Conservation (phyloP, 805 yeast genomes). For the Allodekkera sacchari region DNA sequence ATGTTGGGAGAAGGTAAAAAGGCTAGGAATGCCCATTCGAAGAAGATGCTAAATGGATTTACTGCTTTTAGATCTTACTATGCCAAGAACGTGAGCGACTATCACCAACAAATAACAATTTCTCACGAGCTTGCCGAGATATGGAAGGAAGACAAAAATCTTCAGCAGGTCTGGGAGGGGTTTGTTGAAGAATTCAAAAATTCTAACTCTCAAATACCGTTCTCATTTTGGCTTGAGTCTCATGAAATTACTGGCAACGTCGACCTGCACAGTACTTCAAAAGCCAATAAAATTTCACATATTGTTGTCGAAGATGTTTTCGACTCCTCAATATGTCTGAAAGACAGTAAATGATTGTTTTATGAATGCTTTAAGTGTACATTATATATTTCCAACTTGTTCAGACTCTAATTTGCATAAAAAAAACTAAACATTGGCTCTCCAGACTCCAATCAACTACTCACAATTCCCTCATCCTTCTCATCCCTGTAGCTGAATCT, state of each 20-base stretch:
- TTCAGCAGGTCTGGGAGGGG: constrained; percentile 23
- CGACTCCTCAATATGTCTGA: neutral
- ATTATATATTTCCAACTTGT: neutral
- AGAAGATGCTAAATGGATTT: constrained; percentile 16
- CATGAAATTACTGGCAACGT: neutral
- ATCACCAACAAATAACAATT: constrained; percentile 12
- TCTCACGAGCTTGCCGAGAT: constrained; percentile 19
- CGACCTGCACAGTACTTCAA: constrained; percentile 2
- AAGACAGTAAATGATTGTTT: neutral
- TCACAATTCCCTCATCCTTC: constrained; percentile 41
- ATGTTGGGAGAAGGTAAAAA: constrained; percentile 1
- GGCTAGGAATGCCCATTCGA: too few relatives aligned
- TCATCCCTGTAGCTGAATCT: constrained; percentile 64
- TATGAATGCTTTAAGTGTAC: neutral
- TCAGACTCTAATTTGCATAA: neutral
- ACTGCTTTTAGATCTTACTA: constrained; percentile 25
- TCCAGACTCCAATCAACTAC: neutral
- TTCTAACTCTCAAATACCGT: constrained; percentile 4
- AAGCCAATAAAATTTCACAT: constrained; percentile 9
- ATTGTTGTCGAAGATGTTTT: constrained; percentile 14
- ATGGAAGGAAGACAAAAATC: constrained; percentile 21
- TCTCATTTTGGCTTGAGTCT: constrained; percentile 14
- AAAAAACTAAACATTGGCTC: neutral
- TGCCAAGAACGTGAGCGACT: constrained; percentile 13
- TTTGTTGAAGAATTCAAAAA: constrained; percentile 25